Conservation (phyloP, 257 asterid species). For the Ligustrum vulgare region DNA sequence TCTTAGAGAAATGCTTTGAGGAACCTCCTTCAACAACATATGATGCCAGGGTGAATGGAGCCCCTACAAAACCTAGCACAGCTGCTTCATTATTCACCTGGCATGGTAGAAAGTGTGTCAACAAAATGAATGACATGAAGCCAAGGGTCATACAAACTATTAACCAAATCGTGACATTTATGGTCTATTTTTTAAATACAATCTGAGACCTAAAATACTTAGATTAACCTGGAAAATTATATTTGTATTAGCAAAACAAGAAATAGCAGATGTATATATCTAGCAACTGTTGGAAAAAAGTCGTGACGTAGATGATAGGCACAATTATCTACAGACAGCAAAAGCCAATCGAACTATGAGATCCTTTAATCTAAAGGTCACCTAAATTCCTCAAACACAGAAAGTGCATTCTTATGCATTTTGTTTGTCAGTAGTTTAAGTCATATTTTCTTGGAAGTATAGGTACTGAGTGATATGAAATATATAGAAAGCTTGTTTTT, state of each 20-base stretch:
- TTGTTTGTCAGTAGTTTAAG: background rate
- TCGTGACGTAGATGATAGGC: background rate
- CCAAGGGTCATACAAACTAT: background rate
- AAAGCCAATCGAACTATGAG: background rate
- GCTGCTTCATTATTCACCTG: constrained; percentile 98
- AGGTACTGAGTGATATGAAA: background rate
- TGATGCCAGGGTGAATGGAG: constrained; percentile 96
- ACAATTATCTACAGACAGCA: background rate
- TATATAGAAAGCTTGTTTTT: background rate
- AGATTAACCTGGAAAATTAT: background rate
- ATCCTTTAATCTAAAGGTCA: background rate
- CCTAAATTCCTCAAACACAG: background rate
- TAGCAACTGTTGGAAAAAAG: background rate
- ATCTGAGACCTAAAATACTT: background rate
- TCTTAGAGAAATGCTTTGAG: constrained; percentile 90
- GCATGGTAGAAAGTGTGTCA: constrained; percentile 15
- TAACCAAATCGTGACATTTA: background rate
- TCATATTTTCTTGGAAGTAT: background rate
- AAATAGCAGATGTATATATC: background rate
- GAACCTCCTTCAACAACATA: constrained; percentile 98
- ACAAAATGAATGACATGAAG: constrained; percentile 16
- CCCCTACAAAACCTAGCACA: constrained; percentile 97
- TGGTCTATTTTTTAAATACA: constrained; percentile 1
- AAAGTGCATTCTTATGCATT: background rate
- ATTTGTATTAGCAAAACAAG: constrained; percentile 10